Base-by-base conservation (phyloP, 2,329 filamentous ascomycete species). In the Botryosphaeria agaves region DNA sequence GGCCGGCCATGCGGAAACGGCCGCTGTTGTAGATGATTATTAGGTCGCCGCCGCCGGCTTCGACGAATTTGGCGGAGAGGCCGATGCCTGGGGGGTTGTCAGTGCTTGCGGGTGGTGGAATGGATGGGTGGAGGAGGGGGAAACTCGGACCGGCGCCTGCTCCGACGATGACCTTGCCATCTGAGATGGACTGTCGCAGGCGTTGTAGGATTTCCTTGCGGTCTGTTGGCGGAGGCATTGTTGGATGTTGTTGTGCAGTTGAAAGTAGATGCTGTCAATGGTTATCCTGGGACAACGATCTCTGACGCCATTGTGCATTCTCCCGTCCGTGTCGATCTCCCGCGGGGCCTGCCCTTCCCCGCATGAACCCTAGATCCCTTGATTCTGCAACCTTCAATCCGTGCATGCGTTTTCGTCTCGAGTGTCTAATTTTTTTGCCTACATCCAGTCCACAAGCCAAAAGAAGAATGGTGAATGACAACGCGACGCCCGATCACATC, bases 21-120 rank as follows among this genome's bases (percentile, higher is more conserved):
- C 76, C 76, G 21, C 69, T 74, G 49, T 80, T 80, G 57, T 80
- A 80, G 41, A 80, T 65, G 37, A 79, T 70, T 43, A 81, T 77
- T 25, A 81, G 55, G 41, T 80, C 74, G 9, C 66, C 70, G 36
- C 74, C 72, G 21, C 75, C 76, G 27, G 63, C 62, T 48, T 81
- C 76, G 38, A 78, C 66, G 42, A 67, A 76, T 41, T 81, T 81
- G 35, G 76, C 75, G 2, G 72, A 75, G 3, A 81, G 62, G 1
- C 76, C 76, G 34, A 76, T 77, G 26, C 73, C 72, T 66, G 31
- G 24, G 5, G 6, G 11, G 4, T 16, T 11, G 4, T 27, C 14
- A 28, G 14, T 12, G 14, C 8, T 21, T 20, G 31, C 23, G 23
- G 7, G 15, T 19, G 9, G 5, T 7, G n/a, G 20, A 15, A 33